Evolutionary conservation across 2,329 filamentous ascomycete genomes (phyloP).

Genomic region (Aspergillus awamori): DNA sequence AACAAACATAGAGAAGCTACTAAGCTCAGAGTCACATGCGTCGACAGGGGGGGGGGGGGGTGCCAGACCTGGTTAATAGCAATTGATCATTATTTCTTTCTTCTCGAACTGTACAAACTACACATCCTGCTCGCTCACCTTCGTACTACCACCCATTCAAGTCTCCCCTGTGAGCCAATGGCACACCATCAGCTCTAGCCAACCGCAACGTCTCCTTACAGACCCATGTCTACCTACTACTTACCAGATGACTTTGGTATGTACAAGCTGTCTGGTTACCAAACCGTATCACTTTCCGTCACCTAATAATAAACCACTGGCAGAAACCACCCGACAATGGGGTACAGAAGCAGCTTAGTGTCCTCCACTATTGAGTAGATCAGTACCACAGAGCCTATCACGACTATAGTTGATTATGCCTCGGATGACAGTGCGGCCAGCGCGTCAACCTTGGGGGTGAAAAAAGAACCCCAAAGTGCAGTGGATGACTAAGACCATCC

Average conservation of each 20-base stretch:
- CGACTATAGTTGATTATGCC: not conserved
- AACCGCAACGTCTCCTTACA: not conserved
- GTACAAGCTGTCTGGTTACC: not conserved
- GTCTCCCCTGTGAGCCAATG: not conserved
- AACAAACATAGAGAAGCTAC: no score
- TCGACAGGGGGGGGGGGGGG: not conserved
- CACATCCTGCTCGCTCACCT: no score
- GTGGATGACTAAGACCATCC: not conserved
- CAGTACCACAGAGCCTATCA: not conserved
- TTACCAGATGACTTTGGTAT: not conserved
- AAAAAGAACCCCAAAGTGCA: not conserved
- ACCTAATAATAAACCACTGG: not conserved
- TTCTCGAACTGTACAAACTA: no score
- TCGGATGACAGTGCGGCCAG: not conserved
- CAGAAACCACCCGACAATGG: not conserved
- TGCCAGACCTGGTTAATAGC: not conserved
- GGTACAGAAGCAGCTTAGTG: not conserved
- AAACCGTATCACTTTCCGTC: not conserved
- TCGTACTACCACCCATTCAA: no score
- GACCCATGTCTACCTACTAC: not conserved
- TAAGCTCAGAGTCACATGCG: not conserved
- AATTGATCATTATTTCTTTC: not conserved
- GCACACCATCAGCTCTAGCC: not conserved
- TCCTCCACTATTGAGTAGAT: not conserved
- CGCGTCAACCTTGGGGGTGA: conserved; percentile 1